A percentile compares a stretch with the other conserved stretches of the same genome.
Conservation (phyloP, 805 yeast species). For the Myxozyma vanderwaltii region DNA sequence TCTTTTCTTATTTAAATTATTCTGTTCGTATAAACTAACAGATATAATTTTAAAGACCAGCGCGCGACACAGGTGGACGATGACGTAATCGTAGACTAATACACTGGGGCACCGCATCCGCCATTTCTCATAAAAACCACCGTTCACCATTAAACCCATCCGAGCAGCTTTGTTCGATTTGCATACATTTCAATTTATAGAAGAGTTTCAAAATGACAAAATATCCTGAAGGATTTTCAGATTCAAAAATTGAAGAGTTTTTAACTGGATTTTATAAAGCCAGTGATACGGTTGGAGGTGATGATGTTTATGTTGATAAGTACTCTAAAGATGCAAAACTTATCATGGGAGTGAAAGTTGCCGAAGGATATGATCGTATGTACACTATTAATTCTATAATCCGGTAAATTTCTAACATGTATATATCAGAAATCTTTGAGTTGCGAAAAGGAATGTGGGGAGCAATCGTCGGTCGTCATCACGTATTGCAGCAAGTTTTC, state of each 20-base stretch:
- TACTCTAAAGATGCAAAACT: not conserved
- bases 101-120: not conserved
- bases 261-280: not conserved
- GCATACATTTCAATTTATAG: not conserved
- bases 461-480: constrained; percentile 12
- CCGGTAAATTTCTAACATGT: not conserved
- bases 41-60: too few species aligned
- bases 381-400: not conserved
- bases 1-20: too few species aligned
- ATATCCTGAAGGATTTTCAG: constrained; percentile 7
- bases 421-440: not conserved
- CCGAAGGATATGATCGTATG: constrained; percentile 5
- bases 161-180: too few species aligned
- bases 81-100: not conserved
- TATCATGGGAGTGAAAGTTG: constrained; percentile 9
- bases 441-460: constrained; percentile 22
- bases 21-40: too few species aligned
- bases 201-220: not conserved
- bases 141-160: too few species aligned
- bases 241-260: constrained; percentile 1
- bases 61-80: too few species aligned
- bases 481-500: constrained; percentile 8
- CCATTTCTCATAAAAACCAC: too few species aligned
- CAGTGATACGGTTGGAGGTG: constrained; percentile 7
- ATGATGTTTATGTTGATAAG: not conserved